Base-by-base conservation (phyloP, 2,329 filamentous ascomycete genomes). In the Aspergillus arachidicola region DNA sequence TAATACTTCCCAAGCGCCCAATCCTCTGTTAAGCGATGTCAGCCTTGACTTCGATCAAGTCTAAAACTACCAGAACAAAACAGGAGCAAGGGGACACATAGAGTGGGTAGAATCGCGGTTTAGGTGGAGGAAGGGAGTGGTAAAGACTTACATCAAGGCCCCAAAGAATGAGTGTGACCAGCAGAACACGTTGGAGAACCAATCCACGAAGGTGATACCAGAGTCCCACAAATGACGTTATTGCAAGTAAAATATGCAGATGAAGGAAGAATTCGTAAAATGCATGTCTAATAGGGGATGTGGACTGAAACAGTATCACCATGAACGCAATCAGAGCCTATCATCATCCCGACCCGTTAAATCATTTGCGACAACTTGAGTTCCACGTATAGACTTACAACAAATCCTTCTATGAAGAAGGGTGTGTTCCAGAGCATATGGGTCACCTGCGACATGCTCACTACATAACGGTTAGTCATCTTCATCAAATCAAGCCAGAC, bases 401-500 rank as follows among this genome's bases (percentile, higher is more conserved):
- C 65, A 21, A 76, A 63, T 6, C 75, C 75, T 32, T 69, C 73
- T 16, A 75, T 65, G 28, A 69, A 76, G 32, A 76, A 73, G 0
- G 68, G 70, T 23, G 66, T 65, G 57, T 70, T 64, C 72, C 72
- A 76, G 11, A 76, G 63, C 4, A 65, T 48, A 56, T 72, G 62
- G 1, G 71, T 65, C 30, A 74, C 62, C 34, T 70, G 65, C 6
- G 66, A 61, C 91, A 92, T 96, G 41, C 87, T 51, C 7, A 23
- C 59, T 63, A 57, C 64, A 57, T 58, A 60, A 7, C 46, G 16
- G 45, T 53, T 30, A 58, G 5, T 38, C n/a, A n/a, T n/a, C 0
- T 6, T 36, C 26, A 34, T 12, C 7, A n/a, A n/a, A 2, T 41
- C n/a, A 21, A 12, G 11, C 12, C 43, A 7, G 23, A n/a, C 4